Evolutionary conservation across 2,329 filamentous ascomycete genomes (phyloP).

Genomic region (Ceratocystis alfenasii): DNA sequence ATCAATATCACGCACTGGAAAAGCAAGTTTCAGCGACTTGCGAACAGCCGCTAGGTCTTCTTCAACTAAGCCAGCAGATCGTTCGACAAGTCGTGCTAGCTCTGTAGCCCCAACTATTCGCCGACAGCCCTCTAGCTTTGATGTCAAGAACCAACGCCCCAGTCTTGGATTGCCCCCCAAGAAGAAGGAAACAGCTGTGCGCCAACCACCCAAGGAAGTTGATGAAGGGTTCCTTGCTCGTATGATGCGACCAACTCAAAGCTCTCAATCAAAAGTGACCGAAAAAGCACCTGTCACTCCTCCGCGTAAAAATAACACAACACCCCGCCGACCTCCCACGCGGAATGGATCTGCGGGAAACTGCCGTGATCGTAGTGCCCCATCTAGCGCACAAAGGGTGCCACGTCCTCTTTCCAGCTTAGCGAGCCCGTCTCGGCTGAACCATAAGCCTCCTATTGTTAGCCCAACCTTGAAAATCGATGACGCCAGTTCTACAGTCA

Average conservation of each 20-base stretch:
- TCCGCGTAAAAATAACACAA: constrained; percentile 32
- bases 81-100: constrained; percentile 39
- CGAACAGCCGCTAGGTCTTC: constrained; percentile 29
- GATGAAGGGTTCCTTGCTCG: constrained; percentile 65
- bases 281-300: constrained; percentile 47
- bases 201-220: constrained; percentile 42
- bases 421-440: constrained; percentile 14
- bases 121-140: constrained; percentile 36
- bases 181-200: constrained; percentile 36
- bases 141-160: constrained; percentile 33
- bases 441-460: background rate
- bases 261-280: constrained; percentile 53
- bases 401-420: constrained; percentile 17
- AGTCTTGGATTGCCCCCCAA: constrained; percentile 49
- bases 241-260: constrained; percentile 67
- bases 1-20: constrained; percentile 14
- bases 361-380: constrained; percentile 15
- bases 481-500: background rate
- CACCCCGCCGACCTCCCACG: constrained; percentile 18
- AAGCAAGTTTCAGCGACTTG: constrained; percentile 26
- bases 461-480: constrained; percentile 6
- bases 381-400: constrained; percentile 12
- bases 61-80: constrained; percentile 29
- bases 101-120: constrained; percentile 29
- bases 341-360: constrained; percentile 16